Percentiles rank a stretch among this genome's conserved stretches.
Evolutionary conservation across 768 basidiomycete genomes (phyloP).

Genomic region (Panaeolus cyanescens): DNA sequence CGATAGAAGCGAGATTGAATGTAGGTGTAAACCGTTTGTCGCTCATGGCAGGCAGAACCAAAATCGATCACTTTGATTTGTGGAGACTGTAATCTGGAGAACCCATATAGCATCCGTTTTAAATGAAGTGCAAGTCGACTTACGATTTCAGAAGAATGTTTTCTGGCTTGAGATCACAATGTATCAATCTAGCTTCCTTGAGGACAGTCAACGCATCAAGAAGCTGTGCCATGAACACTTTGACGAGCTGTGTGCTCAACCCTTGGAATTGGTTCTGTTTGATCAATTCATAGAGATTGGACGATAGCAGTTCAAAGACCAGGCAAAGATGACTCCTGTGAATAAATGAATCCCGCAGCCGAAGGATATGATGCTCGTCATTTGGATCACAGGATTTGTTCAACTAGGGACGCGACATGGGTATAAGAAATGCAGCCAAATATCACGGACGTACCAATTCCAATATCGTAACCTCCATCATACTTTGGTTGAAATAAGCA

Average conservation of each 20-base stretch:
- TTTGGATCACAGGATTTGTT: conserved; percentile 93
- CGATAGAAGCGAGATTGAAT: conserved; percentile 99
- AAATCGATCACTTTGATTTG: conserved; percentile 99
- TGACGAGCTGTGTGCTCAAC: conserved; percentile 93
- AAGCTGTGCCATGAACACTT: conserved; percentile 96
- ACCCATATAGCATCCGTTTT: conserved; percentile 2
- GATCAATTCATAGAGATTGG: conserved; percentile 98
- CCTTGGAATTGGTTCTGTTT: conserved; percentile 99
- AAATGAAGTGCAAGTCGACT: conserved; percentile 15
- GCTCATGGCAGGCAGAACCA: conserved; percentile 97
- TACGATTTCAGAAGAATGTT: conserved; percentile 97
- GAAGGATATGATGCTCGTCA: conserved; percentile 96
- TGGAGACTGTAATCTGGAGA: conserved; percentile 84
- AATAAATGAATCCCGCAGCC: conserved; percentile 94
- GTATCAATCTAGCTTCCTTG: conserved; percentile 94
- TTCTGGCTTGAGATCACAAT: conserved; percentile 98
- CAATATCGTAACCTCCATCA: conserved; percentile 99
- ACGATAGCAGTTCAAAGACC: conserved; percentile 95
- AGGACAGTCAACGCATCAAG: conserved; percentile 90
- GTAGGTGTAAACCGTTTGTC: conserved; percentile 99
- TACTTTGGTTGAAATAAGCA: conserved; percentile 98
- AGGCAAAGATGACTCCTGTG: conserved; percentile 96
- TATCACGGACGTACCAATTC: conserved; percentile 74
- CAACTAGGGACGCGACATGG: conserved; percentile 51
- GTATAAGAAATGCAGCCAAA: conserved; percentile 6